Percentiles rank a stretch among this genome's conserved stretches.
phyloP scores from a whole-genome alignment of 129 eudicot genomes.

The Chrysanthemum lavandulifolium region DNA sequence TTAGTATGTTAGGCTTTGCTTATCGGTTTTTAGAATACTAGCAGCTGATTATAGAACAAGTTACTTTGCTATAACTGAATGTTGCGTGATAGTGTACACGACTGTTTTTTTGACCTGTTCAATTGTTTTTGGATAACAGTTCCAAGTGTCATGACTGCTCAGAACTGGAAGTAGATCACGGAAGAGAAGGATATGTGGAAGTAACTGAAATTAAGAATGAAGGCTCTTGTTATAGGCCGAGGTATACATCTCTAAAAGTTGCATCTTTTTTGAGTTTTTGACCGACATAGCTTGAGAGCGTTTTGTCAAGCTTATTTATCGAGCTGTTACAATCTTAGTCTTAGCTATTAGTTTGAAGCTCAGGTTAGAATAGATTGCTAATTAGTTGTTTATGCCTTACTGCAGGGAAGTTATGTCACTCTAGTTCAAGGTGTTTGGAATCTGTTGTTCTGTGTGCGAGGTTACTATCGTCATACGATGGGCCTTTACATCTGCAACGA shows the following conservation, averaged over 20 bases:
- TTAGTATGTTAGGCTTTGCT: too few relatives aligned
- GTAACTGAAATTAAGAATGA: constrained; percentile 31
- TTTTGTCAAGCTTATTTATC: too few relatives aligned
- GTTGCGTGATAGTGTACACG: too few relatives aligned
- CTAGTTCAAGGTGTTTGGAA: constrained; percentile 20
- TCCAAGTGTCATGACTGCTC: constrained; percentile 17
- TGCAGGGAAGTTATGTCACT: constrained; percentile 44
- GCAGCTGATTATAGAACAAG: too few relatives aligned
- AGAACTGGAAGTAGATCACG: constrained; percentile 6
- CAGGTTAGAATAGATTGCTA: background rate
- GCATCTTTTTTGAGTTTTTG: too few relatives aligned
- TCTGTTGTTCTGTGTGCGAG: constrained; percentile 24
- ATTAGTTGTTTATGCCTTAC: constrained; percentile 8
- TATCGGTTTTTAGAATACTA: too few relatives aligned
- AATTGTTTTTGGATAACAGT: constrained; percentile 2
- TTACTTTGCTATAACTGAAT: too few relatives aligned
- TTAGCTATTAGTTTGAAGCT: too few relatives aligned
- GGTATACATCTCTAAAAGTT: constrained; percentile 20
- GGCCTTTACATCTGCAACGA: constrained; percentile 23
- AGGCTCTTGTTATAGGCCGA: constrained; percentile 30
- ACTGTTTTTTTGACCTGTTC: background rate
- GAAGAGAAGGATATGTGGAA: constrained; percentile 28
- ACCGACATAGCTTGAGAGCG: too few relatives aligned
- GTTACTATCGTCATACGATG: constrained; percentile 35
- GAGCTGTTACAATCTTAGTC: too few relatives aligned